These are phyloP conservation scores for Alternaria viburni DNA, from an alignment of 2,329 filamentous ascomycete genomes.

Conservation along the genomic window DNA sequence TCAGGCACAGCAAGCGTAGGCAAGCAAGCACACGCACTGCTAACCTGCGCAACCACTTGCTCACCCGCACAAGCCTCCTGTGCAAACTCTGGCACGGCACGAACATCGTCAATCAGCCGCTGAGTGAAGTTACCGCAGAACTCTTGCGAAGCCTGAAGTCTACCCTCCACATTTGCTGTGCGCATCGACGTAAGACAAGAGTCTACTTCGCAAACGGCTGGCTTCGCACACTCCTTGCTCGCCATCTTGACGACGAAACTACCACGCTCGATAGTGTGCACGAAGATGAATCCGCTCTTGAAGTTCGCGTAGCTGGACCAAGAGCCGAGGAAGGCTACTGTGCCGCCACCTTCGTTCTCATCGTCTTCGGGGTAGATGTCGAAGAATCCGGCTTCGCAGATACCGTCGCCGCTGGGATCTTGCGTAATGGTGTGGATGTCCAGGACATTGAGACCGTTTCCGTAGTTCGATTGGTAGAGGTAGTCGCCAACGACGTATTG, in stretches of 20 bases:
- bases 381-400: slow-evolving; percentile 51
- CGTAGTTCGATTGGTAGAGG: slow-evolving; percentile 51
- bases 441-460: slow-evolving; percentile 45
- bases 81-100: slow-evolving; percentile 24
- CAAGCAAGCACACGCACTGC: slow-evolving; percentile 33
- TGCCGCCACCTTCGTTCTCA: slow-evolving; percentile 40
- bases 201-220: slow-evolving; percentile 28
- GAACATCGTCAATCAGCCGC: slow-evolving; percentile 22
- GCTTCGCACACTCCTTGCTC: slow-evolving; percentile 26
- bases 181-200: slow-evolving; percentile 23
- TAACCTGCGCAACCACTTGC: slow-evolving; percentile 26
- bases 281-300: slow-evolving; percentile 43
- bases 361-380: slow-evolving; percentile 52
- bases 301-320: slow-evolving; percentile 49
- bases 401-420: slow-evolving; percentile 42
- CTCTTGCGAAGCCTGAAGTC: slow-evolving; percentile 20
- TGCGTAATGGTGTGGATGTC: slow-evolving; percentile 47
- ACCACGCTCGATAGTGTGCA: slow-evolving; percentile 47
- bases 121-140: slow-evolving; percentile 28
- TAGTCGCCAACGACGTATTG: slow-evolving; percentile 50
- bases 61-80: slow-evolving; percentile 19
- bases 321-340: slow-evolving; percentile 48
- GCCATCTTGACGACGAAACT: slow-evolving; percentile 42
- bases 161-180: slow-evolving; percentile 27
- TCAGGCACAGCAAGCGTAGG: slow-evolving; percentile 30